Evolutionary conservation across 495 filamentous ascomycete species (phyloP), one percentile per base, ranked within the genome.

Genomic region (Daldinia concentrica): DNA sequence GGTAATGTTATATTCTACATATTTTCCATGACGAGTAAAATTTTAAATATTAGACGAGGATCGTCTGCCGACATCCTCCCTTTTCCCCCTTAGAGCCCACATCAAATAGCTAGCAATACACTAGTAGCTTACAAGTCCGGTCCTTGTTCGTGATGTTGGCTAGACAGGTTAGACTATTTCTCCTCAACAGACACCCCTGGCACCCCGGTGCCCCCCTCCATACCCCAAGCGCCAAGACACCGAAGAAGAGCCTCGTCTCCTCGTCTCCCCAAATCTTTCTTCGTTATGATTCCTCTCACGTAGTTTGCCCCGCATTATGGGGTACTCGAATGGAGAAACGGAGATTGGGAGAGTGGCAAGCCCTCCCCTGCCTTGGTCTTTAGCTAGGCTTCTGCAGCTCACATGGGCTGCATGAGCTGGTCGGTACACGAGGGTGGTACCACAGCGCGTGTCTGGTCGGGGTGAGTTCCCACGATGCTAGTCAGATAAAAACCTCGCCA

Each of bases 201-300:
- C 32, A 37, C 57, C 29, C 58, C 26, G 26, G 50, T 19, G 12
- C 37, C 4, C 24, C 50, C 14, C 64, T 64, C 69, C 54, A 56
- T 63, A 67, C 63, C 69, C 69, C 54, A 72, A 67, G 32, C 48
- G 71, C 71, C 71, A 74, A 74, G 71, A 62, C 71, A 64, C 71
- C 71, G 71, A 74, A 39, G 71, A 74, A 74, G 66, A 74, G 62
- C 71, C 71, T 70, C 71, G 66, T 63, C 36, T 57, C 22, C 6
- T 32, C 30, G 30, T 32, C 12, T 36, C 70, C 66, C 60, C 68
- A 62, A 60, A 61, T 69, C 41, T 29, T 59, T 45, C 15, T 39
- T 56, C 56, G 54, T 32, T 17, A 14, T 48, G 54, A 56, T 62
- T 59, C 48, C 43, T 63, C 61, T 58, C 52, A 60, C 51, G 17